A percentile compares a stretch with the other conserved stretches of the same genome.
phyloP scores from a whole-genome alignment of 164 flowering plant genomes.

The Cinnamomum chago region DNA sequence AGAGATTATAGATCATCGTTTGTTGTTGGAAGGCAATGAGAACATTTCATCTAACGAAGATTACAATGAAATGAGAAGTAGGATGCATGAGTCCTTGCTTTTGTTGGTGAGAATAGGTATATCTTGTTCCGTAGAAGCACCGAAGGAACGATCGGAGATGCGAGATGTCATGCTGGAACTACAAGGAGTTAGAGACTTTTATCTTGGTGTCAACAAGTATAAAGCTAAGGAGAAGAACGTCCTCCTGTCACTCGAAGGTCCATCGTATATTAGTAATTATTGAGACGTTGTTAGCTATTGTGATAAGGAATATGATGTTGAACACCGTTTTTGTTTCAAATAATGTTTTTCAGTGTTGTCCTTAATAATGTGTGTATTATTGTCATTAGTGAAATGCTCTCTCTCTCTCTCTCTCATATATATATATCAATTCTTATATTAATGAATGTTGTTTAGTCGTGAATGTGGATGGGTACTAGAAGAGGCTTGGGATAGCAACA shows the following conservation, averaged over 20 bases:
- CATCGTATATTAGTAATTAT: neutral
- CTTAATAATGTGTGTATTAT: no score
- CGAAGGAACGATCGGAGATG: neutral
- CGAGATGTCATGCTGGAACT: neutral
- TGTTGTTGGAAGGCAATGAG: slow-evolving; percentile 1
- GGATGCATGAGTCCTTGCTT: neutral
- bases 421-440: no score
- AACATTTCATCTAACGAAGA: neutral
- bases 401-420: no score
- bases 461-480: no score
- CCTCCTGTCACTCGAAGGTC: neutral
- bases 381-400: no score
- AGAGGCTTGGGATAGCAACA: no score
- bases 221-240: neutral
- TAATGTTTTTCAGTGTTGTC: no score
- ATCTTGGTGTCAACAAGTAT: neutral
- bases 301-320: no score
- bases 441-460: no score
- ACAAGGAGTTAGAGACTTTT: neutral
- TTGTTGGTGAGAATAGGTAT: slow-evolving; percentile 2
- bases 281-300: neutral
- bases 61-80: neutral
- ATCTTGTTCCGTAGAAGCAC: neutral
- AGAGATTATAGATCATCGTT: slow-evolving; percentile 27
- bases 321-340: no score